A percentile compares a stretch with the other conserved stretches of the same genome.
These are phyloP conservation scores for Prunus mume DNA, from an alignment of 306 rosid species.

Conservation along the genomic window DNA sequence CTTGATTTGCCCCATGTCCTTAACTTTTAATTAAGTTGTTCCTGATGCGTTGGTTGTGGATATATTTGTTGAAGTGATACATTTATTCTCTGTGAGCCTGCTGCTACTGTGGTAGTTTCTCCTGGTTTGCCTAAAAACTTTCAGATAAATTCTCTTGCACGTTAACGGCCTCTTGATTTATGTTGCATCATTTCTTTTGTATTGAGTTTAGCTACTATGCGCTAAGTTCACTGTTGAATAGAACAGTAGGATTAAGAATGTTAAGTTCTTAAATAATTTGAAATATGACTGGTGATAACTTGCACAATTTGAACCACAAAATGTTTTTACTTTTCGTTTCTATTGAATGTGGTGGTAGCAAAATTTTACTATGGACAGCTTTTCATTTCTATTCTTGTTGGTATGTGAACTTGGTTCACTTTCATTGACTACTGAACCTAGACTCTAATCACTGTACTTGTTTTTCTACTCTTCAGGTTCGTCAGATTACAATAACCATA, in stretches of 20 bases:
- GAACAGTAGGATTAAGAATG: not conserved
- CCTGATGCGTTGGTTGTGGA: not conserved
- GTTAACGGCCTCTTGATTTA: not conserved
- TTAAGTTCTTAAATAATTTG: not conserved
- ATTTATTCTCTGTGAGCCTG: not conserved
- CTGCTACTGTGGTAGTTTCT: not conserved
- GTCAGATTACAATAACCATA: constrained; percentile 82
- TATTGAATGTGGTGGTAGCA: not conserved
- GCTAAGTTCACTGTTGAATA: not conserved
- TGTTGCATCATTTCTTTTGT: not conserved
- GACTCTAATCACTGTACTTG: constrained; percentile 19
- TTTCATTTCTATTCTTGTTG: not conserved
- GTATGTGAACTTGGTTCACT: not conserved
- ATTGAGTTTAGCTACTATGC: not conserved
- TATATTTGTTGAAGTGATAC: not conserved
- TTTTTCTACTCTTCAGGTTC: constrained; percentile 59
- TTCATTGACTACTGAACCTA: not conserved
- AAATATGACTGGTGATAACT: not conserved
- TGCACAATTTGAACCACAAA: not conserved
- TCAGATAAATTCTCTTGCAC: not conserved
- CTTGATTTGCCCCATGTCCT: constrained; percentile 8
- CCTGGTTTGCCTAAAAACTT: not conserved
- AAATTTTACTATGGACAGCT: not conserved
- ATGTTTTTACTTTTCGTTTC: not conserved
- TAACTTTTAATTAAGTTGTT: not conserved